These are phyloP conservation scores for Fusarium falciforme DNA, from an alignment of 2,329 filamentous ascomycete genomes.

Conservation along the genomic window DNA sequence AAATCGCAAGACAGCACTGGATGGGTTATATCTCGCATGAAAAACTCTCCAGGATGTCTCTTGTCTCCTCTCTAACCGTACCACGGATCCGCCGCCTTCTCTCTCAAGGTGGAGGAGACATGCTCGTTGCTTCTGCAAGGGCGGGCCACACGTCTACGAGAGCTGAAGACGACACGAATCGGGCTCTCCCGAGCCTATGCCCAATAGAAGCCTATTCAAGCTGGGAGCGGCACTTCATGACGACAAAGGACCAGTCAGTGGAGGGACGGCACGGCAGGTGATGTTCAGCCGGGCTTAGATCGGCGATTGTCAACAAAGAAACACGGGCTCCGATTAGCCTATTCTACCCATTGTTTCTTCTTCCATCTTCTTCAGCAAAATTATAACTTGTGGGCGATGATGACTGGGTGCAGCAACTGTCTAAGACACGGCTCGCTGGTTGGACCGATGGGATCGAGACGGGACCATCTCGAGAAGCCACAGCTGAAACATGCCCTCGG, in stretches of 20 bases:
- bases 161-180: slow-evolving; percentile 5
- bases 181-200: neutral
- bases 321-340: neutral
- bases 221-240: neutral
- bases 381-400: neutral
- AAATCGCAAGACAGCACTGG: neutral
- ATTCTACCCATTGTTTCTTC: neutral
- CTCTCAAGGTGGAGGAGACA: neutral
- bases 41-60: neutral
- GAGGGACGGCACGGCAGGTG: neutral
- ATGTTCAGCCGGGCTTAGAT: neutral
- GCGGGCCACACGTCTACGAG: neutral
- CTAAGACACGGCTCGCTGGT: neutral
- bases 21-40: neutral
- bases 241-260: neutral
- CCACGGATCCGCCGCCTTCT: neutral
- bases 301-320: neutral
- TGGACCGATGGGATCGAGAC: neutral
- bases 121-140: slow-evolving; percentile 24
- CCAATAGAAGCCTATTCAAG: neutral
- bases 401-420: neutral
- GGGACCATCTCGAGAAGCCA: neutral
- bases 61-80: neutral
- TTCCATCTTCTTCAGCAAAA: neutral
- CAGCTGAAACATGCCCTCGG: neutral